phyloP scores from a whole-genome alignment of 2,329 filamentous ascomycete species.

The Neonectria punicea region DNA sequence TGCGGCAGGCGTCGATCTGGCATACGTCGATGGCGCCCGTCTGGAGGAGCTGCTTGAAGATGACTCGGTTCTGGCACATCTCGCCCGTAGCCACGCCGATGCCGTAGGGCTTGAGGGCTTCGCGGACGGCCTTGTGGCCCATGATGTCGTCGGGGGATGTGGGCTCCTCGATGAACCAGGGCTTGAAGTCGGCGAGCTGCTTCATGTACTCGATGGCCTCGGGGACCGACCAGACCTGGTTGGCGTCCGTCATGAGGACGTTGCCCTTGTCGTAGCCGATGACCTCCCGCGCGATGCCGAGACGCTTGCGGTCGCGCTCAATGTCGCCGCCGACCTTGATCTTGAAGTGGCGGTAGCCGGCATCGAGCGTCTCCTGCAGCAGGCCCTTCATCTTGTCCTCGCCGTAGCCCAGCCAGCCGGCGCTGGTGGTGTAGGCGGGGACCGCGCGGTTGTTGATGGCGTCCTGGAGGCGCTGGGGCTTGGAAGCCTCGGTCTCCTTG shows the following conservation, averaged over 20 bases:
- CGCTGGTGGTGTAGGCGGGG: conserved; percentile 89
- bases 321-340: conserved; percentile 84
- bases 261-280: conserved; percentile 87
- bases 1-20: conserved; percentile 89
- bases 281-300: conserved; percentile 79
- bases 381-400: conserved; percentile 86
- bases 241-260: conserved; percentile 91
- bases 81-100: conserved; percentile 92
- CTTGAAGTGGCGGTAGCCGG: conserved; percentile 90
- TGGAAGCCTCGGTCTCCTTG: conserved; percentile 71
- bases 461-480: conserved; percentile 77
- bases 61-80: conserved; percentile 94
- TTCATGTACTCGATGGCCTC: conserved; percentile 91
- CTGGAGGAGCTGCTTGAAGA: conserved; percentile 92
- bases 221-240: conserved; percentile 91
- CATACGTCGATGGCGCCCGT: conserved; percentile 85
- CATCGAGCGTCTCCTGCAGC: conserved; percentile 76
- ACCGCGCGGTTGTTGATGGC: conserved; percentile 80
- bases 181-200: conserved; percentile 82
- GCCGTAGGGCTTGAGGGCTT: conserved; percentile 77
- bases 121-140: conserved; percentile 85
- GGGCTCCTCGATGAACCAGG: conserved; percentile 96
- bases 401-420: conserved; percentile 91
- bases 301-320: conserved; percentile 75
- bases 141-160: conserved; percentile 91